phyloP scores from a whole-genome alignment of 257 asterid genomes.

The Cynanchum wilfordii region DNA sequence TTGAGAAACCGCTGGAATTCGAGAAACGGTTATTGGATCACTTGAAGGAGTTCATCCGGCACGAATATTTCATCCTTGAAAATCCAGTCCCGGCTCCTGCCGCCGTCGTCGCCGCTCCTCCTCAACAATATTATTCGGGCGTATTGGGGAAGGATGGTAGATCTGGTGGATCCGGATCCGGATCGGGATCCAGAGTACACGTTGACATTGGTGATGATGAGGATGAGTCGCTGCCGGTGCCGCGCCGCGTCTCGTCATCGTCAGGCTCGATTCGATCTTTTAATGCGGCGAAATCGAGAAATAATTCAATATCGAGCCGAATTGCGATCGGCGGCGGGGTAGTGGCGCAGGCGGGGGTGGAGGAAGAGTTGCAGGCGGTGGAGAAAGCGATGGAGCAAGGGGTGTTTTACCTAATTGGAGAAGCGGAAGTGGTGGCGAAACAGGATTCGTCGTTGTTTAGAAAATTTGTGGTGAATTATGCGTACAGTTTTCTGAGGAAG shows the following conservation, averaged over 20 bases:
- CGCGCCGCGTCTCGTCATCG: conserved; percentile 27
- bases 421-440: conserved; percentile 59
- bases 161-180: too few species aligned
- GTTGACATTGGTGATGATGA: background rate
- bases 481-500: conserved; percentile 50
- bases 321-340: background rate
- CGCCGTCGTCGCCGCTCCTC: background rate
- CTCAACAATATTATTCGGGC: conserved; percentile 24
- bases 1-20: conserved; percentile 41
- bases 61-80: conserved; percentile 42
- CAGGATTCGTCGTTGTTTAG: conserved; percentile 42
- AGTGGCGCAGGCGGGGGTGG: conserved; percentile 15
- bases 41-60: conserved; percentile 44
- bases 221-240: conserved; percentile 21
- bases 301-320: conserved; percentile 16
- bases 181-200: conserved; percentile 24
- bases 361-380: conserved; percentile 38
- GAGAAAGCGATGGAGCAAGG: conserved; percentile 43
- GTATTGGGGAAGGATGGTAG: conserved; percentile 10
- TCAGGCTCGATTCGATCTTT: conserved; percentile 32
- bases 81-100: background rate
- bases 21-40: conserved; percentile 43
- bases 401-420: conserved; percentile 57
- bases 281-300: conserved; percentile 13
- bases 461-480: conserved; percentile 28